Conservation (phyloP, 331 rosid species). For the Erythrophleum ivorense region DNA sequence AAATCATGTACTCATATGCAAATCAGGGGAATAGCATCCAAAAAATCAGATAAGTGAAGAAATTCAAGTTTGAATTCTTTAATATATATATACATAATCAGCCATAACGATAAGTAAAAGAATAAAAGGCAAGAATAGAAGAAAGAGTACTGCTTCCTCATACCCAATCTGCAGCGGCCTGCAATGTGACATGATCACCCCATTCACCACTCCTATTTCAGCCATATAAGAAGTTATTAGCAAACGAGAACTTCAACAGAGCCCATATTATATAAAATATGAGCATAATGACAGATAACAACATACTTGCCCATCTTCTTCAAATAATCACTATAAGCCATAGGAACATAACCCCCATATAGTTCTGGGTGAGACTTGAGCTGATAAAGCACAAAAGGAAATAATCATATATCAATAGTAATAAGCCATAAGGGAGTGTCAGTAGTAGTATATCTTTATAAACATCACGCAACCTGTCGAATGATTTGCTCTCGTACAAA, state of each 20-base stretch:
- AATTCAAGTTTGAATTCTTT: slow-evolving; percentile 17
- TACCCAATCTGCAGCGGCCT: slow-evolving; percentile 99
- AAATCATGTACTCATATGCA: slow-evolving; percentile 19
- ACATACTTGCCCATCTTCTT: slow-evolving; percentile 83
- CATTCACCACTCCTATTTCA: slow-evolving; percentile 92
- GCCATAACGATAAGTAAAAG: slow-evolving; percentile 14
- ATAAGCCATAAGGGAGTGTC: background rate
- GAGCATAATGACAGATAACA: slow-evolving; percentile 18
- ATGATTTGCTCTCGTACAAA: slow-evolving; percentile 81
- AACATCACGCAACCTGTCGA: slow-evolving; percentile 67
- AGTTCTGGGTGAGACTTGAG: slow-evolving; percentile 60
- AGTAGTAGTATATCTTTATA: slow-evolving; percentile 9
- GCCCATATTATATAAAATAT: slow-evolving; percentile 8
- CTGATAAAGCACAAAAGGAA: slow-evolving; percentile 51
- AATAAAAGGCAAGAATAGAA: slow-evolving; percentile 26
- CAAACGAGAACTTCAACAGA: slow-evolving; percentile 34
- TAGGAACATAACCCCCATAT: slow-evolving; percentile 83
- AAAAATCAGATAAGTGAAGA: background rate
- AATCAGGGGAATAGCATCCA: slow-evolving; percentile 26
- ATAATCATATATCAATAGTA: slow-evolving; percentile 30
- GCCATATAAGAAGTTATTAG: slow-evolving; percentile 41
- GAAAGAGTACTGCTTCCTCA: slow-evolving; percentile 17
- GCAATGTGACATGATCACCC: slow-evolving; percentile 98
- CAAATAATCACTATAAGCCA: slow-evolving; percentile 81
- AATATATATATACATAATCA: background rate